Base-by-base conservation (phyloP, 495 filamentous ascomycete genomes). In the Wilcoxina mikolae region DNA sequence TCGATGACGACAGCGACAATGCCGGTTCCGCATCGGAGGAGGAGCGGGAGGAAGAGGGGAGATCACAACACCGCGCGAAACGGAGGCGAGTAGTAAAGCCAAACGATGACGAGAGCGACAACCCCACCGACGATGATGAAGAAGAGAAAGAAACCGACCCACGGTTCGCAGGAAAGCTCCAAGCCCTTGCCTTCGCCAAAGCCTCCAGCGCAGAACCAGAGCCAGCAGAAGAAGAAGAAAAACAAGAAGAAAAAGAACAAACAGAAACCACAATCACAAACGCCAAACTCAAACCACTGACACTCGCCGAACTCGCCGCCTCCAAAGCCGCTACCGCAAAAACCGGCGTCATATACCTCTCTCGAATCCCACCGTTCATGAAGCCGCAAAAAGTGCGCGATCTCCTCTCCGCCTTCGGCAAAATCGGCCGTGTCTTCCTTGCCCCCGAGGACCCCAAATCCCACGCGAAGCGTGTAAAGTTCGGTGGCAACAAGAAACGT, bases 351-450 rank as follows among this genome's bases (percentile, higher is more conserved):
- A 71, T 95, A 48, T 96, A 95, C 65, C 72, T 96, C 50, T 93
- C 87, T 2, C 83, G 89, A 41, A 76, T 95, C 22, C 91, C 93
- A 20, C 91, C 91, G 5, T 95, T 94, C 68, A 87, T 98, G 76
- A 94, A 91, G 62, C 93, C 93, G 15, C 72, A 73, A 42, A 87
- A 88, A 41, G 68, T 96, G 18, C 82, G 85, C 47, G 75, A 78
- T 5, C 76, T 94, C 12, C 76, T 98, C 28, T 76, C 85, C 44
- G 76, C 78, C 2, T 83, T 90, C 55, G 86, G 86, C 18, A 76
- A 78, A 18, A 84, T 95, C 58, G 83, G 81, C 54, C 82, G 86
- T 51, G 80, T 95, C 15, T 98, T 94, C 69, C 77, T 96, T 0
- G 76, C 87, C 0, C 91, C 90, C 3, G 84, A 88, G 65, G 78